A percentile compares a stretch with the other conserved stretches of the same genome.
phyloP scores from a whole-genome alignment of 2,329 filamentous ascomycete species.

The Talaromyces sp. region DNA sequence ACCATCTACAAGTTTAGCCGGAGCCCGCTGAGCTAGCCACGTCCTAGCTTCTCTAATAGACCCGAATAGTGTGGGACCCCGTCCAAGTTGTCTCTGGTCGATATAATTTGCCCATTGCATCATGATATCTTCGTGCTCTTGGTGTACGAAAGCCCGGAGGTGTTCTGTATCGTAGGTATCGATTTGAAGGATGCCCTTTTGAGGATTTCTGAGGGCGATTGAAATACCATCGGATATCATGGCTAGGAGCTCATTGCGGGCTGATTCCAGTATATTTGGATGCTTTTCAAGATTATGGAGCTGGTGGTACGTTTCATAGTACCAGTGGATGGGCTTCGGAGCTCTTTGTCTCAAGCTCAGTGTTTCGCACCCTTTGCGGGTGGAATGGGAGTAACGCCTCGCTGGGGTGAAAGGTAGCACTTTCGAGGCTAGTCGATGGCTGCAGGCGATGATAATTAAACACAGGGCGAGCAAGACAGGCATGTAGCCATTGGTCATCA shows the following conservation, averaged over 20 bases:
- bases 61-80: slow-evolving; percentile 31
- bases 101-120: slow-evolving; percentile 32
- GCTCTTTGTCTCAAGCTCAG: too few species aligned
- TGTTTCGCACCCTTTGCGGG: too few species aligned
- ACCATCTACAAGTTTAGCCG: slow-evolving; percentile 47
- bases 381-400: too few species aligned
- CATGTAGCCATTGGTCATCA: too few species aligned
- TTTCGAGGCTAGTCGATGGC: too few species aligned
- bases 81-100: slow-evolving; percentile 29
- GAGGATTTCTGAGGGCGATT: slow-evolving; percentile 16
- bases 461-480: too few species aligned
- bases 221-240: slow-evolving; percentile 32
- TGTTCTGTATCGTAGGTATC: slow-evolving; percentile 23
- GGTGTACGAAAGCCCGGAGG: slow-evolving; percentile 27
- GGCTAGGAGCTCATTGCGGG: slow-evolving; percentile 28
- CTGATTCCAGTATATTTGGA: slow-evolving; percentile 29
- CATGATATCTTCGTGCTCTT: slow-evolving; percentile 27
- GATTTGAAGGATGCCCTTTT: slow-evolving; percentile 21
- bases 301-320: slow-evolving; percentile 26
- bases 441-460: too few species aligned
- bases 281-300: slow-evolving; percentile 39
- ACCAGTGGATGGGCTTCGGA: too few species aligned
- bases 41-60: slow-evolving; percentile 24
- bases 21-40: slow-evolving; percentile 39
- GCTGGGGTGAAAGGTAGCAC: too few species aligned